Conservation (phyloP, 2,329 filamentous ascomycete species). For the Mycosphaerella arachidis region DNA sequence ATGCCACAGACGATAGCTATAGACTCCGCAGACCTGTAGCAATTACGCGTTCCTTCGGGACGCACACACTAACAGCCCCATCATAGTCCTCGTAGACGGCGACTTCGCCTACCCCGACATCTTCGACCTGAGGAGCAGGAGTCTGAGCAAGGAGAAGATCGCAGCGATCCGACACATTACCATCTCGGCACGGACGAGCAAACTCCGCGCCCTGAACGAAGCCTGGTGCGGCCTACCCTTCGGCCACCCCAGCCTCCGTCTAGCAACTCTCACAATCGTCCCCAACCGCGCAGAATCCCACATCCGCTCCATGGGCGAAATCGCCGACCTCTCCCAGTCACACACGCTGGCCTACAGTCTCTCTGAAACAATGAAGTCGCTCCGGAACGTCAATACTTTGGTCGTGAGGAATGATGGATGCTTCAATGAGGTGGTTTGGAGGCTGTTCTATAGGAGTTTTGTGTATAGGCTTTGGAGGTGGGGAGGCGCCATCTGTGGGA, state of each 20-base stretch:
- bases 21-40: too few species aligned
- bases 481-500: slow-evolving; percentile 30
- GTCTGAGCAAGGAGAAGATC: slow-evolving; percentile 21
- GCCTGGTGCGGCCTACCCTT: slow-evolving; percentile 34
- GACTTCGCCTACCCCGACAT: slow-evolving; percentile 23
- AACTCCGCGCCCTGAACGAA: slow-evolving; percentile 34
- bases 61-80: background rate
- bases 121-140: slow-evolving; percentile 25
- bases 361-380: slow-evolving; percentile 32
- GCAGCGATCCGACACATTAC: slow-evolving; percentile 31
- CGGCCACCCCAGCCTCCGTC: slow-evolving; percentile 27
- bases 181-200: slow-evolving; percentile 29
- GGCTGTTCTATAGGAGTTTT: slow-evolving; percentile 32
- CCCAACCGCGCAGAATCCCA: slow-evolving; percentile 30
- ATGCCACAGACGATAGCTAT: background rate
- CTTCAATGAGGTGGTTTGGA: slow-evolving; percentile 34
- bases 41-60: too few species aligned
- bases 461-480: slow-evolving; percentile 34
- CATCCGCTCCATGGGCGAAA: slow-evolving; percentile 29
- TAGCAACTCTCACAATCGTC: slow-evolving; percentile 31
- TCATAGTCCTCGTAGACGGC: slow-evolving; percentile 23
- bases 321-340: slow-evolving; percentile 33
- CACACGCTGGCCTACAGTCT: slow-evolving; percentile 37
- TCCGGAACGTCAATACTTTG: slow-evolving; percentile 28
- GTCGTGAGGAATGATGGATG: slow-evolving; percentile 31